These are phyloP conservation scores for Raphanus raphanistrum DNA, from an alignment of 345 rosid species.

Conservation along the genomic window DNA sequence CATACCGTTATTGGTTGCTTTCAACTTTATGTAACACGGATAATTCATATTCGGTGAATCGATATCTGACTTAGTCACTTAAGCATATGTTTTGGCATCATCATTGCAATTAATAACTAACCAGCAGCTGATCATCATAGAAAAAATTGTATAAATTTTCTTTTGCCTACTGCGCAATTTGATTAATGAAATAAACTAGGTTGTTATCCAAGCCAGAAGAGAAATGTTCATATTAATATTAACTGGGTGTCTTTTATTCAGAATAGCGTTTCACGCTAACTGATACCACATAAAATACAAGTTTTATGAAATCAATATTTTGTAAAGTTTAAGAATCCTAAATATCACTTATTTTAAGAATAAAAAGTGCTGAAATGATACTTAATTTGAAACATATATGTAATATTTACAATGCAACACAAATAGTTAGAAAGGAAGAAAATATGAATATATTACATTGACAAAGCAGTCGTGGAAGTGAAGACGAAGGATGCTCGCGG, in stretches of 20 bases:
- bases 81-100: background rate
- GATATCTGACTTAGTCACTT: background rate
- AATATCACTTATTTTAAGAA: background rate
- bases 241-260: background rate
- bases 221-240: background rate
- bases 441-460: slow-evolving; percentile 37
- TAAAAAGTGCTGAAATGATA: background rate
- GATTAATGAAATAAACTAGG: background rate
- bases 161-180: background rate
- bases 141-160: background rate
- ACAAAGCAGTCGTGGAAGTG: slow-evolving; percentile 73
- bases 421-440: background rate
- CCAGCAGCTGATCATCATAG: background rate
- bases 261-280: background rate
- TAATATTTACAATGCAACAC: background rate
- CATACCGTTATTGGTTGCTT: slow-evolving; percentile 1
- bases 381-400: background rate
- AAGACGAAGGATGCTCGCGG: slow-evolving; percentile 59
- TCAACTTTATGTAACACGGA: background rate
- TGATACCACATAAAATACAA: background rate
- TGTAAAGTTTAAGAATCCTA: background rate
- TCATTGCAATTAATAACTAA: background rate
- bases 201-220: background rate
- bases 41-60: slow-evolving; percentile 2
- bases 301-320: background rate